phyloP scores from a whole-genome alignment of 2,329 filamentous ascomycete genomes.

The Talaromyces sp. region DNA sequence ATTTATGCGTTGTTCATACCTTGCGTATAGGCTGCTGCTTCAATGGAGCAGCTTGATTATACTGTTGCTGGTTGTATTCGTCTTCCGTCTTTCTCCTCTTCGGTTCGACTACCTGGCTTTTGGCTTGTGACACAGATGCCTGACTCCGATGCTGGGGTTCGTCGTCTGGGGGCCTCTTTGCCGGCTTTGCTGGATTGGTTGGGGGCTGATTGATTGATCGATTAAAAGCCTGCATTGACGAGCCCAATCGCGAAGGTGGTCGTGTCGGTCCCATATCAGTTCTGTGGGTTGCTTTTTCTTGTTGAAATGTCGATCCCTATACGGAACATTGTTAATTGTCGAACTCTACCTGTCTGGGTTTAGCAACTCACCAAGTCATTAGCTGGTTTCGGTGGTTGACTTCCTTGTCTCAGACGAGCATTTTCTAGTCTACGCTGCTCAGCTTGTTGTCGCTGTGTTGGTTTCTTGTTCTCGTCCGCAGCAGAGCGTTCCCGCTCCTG shows the following conservation, averaged over 20 bases:
- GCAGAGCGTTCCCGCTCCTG: constrained; percentile 53
- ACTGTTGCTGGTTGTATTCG: constrained; percentile 62
- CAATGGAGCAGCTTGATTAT: constrained; percentile 68
- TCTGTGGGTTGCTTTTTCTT: constrained; percentile 40
- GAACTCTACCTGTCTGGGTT: not conserved
- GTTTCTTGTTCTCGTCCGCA: constrained; percentile 64
- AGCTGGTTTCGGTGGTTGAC: constrained; percentile 35
- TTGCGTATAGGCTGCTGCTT: constrained; percentile 71
- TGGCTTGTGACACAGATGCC: constrained; percentile 41
- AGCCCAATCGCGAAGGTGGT: constrained; percentile 50
- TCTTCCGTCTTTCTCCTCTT: constrained; percentile 80
- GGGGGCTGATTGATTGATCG: constrained; percentile 63
- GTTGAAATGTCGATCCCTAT: constrained; percentile 29
- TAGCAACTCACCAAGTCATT: constrained; percentile 38
- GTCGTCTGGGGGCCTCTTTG: constrained; percentile 71
- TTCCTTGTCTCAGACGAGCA: constrained; percentile 47
- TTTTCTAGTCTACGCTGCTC: constrained; percentile 53
- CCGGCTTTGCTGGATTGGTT: constrained; percentile 66
- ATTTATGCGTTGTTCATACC: constrained; percentile 48
- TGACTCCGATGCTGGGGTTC: constrained; percentile 51
- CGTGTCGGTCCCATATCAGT: constrained; percentile 52
- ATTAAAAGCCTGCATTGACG: constrained; percentile 53
- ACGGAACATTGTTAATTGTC: constrained; percentile 20
- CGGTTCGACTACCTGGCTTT: constrained; percentile 67
- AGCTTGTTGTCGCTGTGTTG: constrained; percentile 60